Conservation (phyloP, 306 rosid genomes). For the Lupinus albus region DNA sequence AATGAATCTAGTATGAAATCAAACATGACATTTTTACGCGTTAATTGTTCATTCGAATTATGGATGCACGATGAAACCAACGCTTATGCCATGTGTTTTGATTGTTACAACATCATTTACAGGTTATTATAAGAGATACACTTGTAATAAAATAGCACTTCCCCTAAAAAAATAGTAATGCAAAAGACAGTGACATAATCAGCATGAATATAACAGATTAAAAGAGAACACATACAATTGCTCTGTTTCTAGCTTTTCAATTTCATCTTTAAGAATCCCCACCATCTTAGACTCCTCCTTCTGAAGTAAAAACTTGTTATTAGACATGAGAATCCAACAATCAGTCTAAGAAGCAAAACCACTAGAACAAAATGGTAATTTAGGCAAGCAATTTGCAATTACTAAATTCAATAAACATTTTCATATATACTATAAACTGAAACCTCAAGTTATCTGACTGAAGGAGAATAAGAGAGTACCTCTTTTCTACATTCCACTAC, state of each 20-base stretch:
- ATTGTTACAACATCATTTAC: too few species aligned
- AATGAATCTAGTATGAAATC: too few species aligned
- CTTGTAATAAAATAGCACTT: too few species aligned
- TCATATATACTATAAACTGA: neutral
- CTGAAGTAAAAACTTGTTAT: conserved; percentile 44
- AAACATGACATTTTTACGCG: too few species aligned
- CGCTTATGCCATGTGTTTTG: too few species aligned
- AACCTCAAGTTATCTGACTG: conserved; percentile 1
- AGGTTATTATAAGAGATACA: too few species aligned
- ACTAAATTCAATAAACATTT: neutral
- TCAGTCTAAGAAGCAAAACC: neutral
- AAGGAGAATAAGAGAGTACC: conserved; percentile 51
- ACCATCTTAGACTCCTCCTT: conserved; percentile 69
- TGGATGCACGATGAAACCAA: too few species aligned
- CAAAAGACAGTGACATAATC: neutral
- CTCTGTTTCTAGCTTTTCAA: conserved; percentile 73
- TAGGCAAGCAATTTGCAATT: conserved; percentile 7
- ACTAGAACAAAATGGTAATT: neutral
- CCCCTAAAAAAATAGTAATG: neutral
- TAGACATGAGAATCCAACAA: conserved; percentile 26
- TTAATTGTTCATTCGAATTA: too few species aligned
- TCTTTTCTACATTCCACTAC: conserved; percentile 54
- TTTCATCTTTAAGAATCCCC: conserved; percentile 74
- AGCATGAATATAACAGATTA: neutral
- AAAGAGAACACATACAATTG: conserved; percentile 58